A percentile compares a stretch with the other conserved stretches of the same genome.
These are phyloP conservation scores for Tephrocybe sp. DNA, from an alignment of 768 basidiomycete genomes.

Conservation along the genomic window DNA sequence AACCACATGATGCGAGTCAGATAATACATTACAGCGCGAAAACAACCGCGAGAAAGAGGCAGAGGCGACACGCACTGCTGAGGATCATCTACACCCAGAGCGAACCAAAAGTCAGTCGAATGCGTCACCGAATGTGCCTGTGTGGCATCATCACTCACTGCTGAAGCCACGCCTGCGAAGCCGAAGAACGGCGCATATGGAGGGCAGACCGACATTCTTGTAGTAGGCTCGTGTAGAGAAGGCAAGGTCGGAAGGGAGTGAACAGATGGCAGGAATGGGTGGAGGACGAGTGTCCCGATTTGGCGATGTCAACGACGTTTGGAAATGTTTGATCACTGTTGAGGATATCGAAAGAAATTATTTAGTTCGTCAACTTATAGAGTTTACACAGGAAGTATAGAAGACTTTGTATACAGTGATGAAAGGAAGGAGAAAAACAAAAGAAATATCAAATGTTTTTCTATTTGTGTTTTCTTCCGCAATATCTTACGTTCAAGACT, in stretches of 20 bases:
- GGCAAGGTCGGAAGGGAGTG: too few species aligned
- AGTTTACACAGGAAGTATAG: too few species aligned
- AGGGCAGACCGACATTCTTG: conserved; percentile 71
- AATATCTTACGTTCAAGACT: too few species aligned
- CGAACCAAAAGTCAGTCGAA: not conserved
- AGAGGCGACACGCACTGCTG: conserved; percentile 67
- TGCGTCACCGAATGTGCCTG: conserved; percentile 4
- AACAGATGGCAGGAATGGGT: not conserved
- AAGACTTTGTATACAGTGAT: too few species aligned
- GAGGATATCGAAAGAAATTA: not conserved
- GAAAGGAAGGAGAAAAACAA: too few species aligned
- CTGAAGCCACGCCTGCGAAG: conserved; percentile 92
- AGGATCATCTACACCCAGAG: conserved; percentile 76
- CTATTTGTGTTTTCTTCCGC: too few species aligned
- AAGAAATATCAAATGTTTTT: too few species aligned
- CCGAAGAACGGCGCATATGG: conserved; percentile 98
- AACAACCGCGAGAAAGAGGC: not conserved
- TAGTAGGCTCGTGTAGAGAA: not conserved
- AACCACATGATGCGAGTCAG: conserved; percentile 9
- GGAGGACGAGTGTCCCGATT: not conserved
- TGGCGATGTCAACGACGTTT: not conserved
- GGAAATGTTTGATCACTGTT: not conserved
- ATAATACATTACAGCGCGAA: not conserved
- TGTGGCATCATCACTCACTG: conserved; percentile 53
- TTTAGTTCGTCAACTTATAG: too few species aligned